Evolutionary conservation across 805 yeast species (phyloP).

Genomic region (Cyberlindnera samutprakarnensis): DNA sequence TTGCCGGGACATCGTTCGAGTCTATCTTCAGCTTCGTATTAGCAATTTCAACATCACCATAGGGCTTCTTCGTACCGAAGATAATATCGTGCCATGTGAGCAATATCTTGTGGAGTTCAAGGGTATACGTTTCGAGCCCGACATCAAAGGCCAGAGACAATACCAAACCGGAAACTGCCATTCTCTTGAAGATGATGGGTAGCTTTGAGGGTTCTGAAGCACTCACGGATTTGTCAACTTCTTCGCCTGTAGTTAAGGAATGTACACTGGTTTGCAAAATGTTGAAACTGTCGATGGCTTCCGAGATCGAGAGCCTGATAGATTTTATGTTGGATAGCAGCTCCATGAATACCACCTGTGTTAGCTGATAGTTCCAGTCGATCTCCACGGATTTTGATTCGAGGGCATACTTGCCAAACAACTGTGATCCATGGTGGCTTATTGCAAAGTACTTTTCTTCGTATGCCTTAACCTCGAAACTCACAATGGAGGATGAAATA

Average conservation of each 20-base stretch:
- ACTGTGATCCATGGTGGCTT: conserved; percentile 1
- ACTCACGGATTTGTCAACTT: too few relatives aligned
- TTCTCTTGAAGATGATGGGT: conserved; percentile 2
- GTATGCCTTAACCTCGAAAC: not conserved
- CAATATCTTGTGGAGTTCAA: conserved; percentile 7
- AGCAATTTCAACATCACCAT: conserved; percentile 18
- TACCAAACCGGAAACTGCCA: conserved; percentile 4
- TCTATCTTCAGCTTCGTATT: conserved; percentile 24
- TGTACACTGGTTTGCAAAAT: too few relatives aligned
- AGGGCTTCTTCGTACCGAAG: conserved; percentile 5
- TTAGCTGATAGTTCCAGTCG: conserved; percentile 1
- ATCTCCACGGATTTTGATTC: conserved; percentile 1
- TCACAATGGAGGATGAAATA: conserved; percentile 1
- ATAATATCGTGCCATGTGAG: conserved; percentile 10
- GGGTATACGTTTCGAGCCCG: conserved; percentile 1
- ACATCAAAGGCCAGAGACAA: conserved; percentile 4
- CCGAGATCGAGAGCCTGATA: too few relatives aligned
- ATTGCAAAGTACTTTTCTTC: not conserved
- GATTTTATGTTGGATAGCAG: not conserved
- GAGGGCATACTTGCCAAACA: conserved; percentile 1
- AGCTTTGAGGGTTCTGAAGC: too few relatives aligned
- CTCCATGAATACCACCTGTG: not conserved
- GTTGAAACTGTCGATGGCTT: too few relatives aligned
- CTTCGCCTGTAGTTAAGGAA: too few relatives aligned
- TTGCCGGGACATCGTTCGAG: conserved; percentile 26